Base-by-base conservation (phyloP, 164 flowering plant genomes). In the Euptelea pleiosperma region DNA sequence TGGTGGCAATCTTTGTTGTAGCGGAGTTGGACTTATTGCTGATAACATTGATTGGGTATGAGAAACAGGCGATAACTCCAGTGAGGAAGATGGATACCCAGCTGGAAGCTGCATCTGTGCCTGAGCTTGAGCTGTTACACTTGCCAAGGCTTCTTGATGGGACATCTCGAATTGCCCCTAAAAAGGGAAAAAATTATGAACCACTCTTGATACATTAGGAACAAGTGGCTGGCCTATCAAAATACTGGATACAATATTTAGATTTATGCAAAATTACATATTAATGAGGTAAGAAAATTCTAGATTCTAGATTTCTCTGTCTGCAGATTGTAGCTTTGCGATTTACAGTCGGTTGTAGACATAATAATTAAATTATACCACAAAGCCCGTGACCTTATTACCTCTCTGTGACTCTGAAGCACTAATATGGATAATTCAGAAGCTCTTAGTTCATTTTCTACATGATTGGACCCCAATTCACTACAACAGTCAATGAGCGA, bases 1-100 rank as follows among this genome's bases (percentile, higher is more conserved):
- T 6, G 37, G 33, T 19, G 70, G 42, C 8, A 50, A 15, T 48
- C 39, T 73, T 59, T 67, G 68, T 45, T 73, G 75, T n/a, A 49
- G 56, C 25, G 66, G 36, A 35, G 53, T 65, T 31, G 79, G 68
- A 67, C 59, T 70, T 37, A 64, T 54, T 58, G 55, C 60, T 52
- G 77, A 65, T 40, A 75, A 60, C 50, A 60, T 63, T 39, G 79
- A 48, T 58, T 78, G 72, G 36, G 74, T 68, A 39, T 64, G 69
- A 58, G 80, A 69, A 52, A 64, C 65, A 31, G 78, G 76, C 51
- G 81, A 70, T 16, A 65, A 47, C 26, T 73, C 76, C n/a, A n/a
- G n/a, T 44, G 67, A 62, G 42, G 78, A 40, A 30, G 66, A 40
- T 57, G 74, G 68, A 58, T 57, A 71, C 12, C 48, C 54, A 51